phyloP scores from a whole-genome alignment of 2,329 filamentous ascomycete species.

The Trichoderma sp. region DNA sequence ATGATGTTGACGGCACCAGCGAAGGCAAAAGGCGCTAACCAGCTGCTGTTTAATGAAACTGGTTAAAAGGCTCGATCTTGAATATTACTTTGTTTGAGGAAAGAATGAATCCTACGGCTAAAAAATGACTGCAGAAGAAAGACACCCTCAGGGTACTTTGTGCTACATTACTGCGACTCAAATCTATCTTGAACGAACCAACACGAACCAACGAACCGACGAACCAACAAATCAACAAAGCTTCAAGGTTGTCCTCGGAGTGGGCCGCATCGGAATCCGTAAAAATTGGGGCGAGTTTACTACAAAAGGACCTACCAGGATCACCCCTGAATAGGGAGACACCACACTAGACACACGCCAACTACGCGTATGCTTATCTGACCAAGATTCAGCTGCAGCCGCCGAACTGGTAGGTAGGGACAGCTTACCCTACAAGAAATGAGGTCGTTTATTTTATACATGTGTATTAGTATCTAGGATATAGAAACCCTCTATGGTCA shows the following conservation, averaged over 20 bases:
- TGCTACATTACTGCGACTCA: neutral
- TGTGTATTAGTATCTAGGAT: no score
- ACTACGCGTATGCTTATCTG: neutral
- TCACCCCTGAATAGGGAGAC: neutral
- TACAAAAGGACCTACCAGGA: neutral
- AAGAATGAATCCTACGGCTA: neutral
- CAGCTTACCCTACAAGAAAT: no score
- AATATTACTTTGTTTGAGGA: neutral
- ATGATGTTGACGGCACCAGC: neutral
- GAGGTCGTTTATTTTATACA: no score
- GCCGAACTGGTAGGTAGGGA: no score
- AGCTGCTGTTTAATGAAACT: neutral
- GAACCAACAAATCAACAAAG: neutral
- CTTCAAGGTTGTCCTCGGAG: neutral
- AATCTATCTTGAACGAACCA: neutral
- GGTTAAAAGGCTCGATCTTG: neutral
- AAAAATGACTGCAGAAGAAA: neutral
- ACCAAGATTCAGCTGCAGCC: no score
- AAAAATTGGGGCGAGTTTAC: neutral
- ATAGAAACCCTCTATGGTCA: no score
- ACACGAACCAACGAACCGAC: neutral
- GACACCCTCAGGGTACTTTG: neutral
- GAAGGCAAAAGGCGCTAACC: neutral
- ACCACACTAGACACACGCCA: neutral
- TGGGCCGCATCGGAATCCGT: neutral